Evolutionary conservation across 768 basidiomycete species (phyloP), one percentile per base, ranked within the genome.

Genomic region (Phlegmacium glaucopus): DNA sequence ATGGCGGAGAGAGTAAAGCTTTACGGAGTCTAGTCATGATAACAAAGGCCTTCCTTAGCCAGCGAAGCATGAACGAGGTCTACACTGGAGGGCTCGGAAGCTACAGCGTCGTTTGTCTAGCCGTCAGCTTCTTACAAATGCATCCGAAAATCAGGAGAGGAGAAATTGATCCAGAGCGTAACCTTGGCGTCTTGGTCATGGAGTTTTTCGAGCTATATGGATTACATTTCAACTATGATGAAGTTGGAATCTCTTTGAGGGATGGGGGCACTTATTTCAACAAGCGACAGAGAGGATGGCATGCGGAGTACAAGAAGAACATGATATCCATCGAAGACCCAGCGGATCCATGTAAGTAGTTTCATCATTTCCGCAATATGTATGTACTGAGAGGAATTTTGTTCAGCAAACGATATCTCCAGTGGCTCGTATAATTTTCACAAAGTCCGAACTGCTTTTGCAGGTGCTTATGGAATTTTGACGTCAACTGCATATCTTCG

Each of bases 151-250:
- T 98, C 50, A 83, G 94, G 34, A 67, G 81, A 45, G 89, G 83
- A 0, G 90, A 94, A 66, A 90, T 99, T 25, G 83, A 94, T 56
- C 82, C 93, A 0, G 82, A 84, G 54, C 74, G 79, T 57, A 98
- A 98, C 60, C 74, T 98, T 9, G 96, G 96, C 2, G 89, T 94
- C n/a, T 70, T 99, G 45, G 77, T 96, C 38, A 80, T 97, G 75
- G 96, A 99, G 66, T 97, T 98, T 63, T 96, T 98, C 60, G 94
- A 98, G 72, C 74, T 95, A 10, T 98, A 98, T 63, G 95, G 94
- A 12, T 72, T 77, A 41, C 83, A 83, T 63, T 98, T 97, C 78
- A 94, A 94, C 64, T 96, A 92, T 56, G 80, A 86, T 45, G 83
- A 90, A 59, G 82, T 86, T 13, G 95, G 95, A 8, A 90, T 99